These are phyloP conservation scores for Conticribra guillardii DNA, from an alignment of 108 stramenopile genomes.

Conservation along the genomic window DNA sequence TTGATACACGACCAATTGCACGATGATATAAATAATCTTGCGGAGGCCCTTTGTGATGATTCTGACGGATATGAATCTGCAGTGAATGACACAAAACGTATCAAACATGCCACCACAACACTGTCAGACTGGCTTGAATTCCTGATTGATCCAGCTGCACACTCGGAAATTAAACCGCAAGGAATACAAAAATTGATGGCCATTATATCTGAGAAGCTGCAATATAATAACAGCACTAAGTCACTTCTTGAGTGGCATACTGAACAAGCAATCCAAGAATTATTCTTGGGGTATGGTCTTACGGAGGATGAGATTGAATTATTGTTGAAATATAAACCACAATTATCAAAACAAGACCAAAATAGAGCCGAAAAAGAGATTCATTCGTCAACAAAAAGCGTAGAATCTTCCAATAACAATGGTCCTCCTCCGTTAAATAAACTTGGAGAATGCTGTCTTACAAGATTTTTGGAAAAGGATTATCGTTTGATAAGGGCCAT, in stretches of 20 bases:
- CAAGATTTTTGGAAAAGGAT: constrained; percentile 13
- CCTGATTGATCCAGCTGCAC: neutral
- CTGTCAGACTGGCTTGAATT: neutral
- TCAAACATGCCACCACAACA: neutral
- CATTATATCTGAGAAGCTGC: neutral
- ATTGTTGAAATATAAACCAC: neutral
- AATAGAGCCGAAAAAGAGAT: neutral
- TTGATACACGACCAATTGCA: neutral
- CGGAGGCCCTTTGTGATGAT: neutral
- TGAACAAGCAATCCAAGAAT: neutral
- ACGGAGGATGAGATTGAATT: neutral
- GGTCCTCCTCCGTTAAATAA: constrained; percentile 1
- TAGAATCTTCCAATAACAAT: too few species aligned
- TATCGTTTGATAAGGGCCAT: constrained; percentile 17
- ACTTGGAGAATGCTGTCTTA: constrained; percentile 22
- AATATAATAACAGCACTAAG: neutral
- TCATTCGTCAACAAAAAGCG: neutral
- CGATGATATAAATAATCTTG: neutral
- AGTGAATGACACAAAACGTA: neutral
- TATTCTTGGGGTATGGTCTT: neutral
- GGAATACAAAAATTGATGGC: neutral
- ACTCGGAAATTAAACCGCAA: neutral
- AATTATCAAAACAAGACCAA: neutral
- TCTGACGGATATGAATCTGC: neutral
- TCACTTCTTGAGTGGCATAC: neutral